Base-by-base conservation (phyloP, 116 monocot genomes). In the Zostera marina region DNA sequence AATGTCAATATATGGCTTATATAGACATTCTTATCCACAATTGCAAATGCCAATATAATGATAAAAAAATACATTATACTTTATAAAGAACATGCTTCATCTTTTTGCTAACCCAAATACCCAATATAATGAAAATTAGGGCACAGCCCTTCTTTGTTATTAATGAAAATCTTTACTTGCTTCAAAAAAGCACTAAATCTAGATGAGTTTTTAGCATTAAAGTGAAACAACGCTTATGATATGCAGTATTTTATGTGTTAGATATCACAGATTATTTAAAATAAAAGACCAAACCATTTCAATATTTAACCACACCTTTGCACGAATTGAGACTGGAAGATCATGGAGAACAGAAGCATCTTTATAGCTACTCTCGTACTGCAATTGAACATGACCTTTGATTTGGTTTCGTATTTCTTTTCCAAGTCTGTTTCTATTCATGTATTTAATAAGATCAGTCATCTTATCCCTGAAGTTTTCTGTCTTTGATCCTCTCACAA, bases 401-500 rank as follows among this genome's bases (percentile, higher is more conserved):
- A 92, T 92, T 66, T 92, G 83, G 21, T 74, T 81, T 15, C 92
- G 71, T 53, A 87, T 83, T 9, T 70, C 87, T 56, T 73, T 83
- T 47, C 55, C 83, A 60, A 92, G 83, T 56, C 59, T 83, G 62
- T 92, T 83, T 76, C 81, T 84, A 47, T 87, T 92, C 81, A 92
- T 92, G 54, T 87, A 92, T 39, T 72, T 78, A 15, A 87, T 87
- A n/a, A 92, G 65, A 48, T 92, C 87, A 59, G 78, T 81, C 92
- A 92, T 92, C 78, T 75, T 92, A 43, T 92, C 92, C 65, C 92
- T 87, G 44, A 81, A 92, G 43, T 63, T 76, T 75, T 84, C 87
- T 40, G 92, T 92, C 45, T 83, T 92, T 48, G 92, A 92, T 70
- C 92, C 92, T 72, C 87, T 92, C 9, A 92, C 87, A 65, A 92